A percentile compares a stretch with the other conserved stretches of the same genome.
These are phyloP conservation scores for Cladosporium sp. DNA, from an alignment of 2,329 filamentous ascomycete genomes.

Conservation along the genomic window DNA sequence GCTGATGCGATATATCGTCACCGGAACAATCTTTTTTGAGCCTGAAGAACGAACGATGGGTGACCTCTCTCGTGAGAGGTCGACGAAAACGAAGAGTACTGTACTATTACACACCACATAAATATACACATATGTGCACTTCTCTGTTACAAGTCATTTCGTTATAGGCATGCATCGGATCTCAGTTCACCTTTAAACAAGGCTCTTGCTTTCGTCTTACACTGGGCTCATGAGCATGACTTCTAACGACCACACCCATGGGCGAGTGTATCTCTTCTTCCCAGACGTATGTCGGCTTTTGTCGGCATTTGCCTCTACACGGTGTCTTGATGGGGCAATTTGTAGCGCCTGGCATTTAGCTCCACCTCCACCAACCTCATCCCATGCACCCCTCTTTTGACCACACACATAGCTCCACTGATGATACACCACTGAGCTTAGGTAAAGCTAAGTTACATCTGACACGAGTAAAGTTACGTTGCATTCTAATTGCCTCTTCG, in stretches of 20 bases:
- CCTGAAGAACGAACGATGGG: background rate
- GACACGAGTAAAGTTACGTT: background rate
- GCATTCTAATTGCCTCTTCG: background rate
- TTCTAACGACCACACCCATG: background rate
- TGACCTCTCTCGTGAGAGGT: background rate
- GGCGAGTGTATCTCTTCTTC: background rate
- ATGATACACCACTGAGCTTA: background rate
- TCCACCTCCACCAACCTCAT: background rate
- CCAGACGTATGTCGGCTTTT: no score
- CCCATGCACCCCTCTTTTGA: conserved; percentile 1
- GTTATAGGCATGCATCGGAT: background rate
- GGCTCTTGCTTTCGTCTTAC: background rate
- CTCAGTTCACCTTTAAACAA: background rate
- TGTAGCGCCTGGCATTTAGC: background rate
- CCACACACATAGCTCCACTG: background rate
- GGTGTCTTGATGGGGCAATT: no score
- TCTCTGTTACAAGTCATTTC: background rate
- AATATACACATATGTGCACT: no score
- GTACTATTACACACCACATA: background rate
- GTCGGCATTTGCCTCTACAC: conserved; percentile 6
- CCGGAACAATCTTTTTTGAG: background rate
- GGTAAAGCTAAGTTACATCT: conserved; percentile 11
- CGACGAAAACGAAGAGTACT: background rate
- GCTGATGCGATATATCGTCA: conserved; percentile 73
- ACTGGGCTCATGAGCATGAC: background rate